Percentiles rank a stretch among this genome's conserved stretches.
Conservation (phyloP, 2,329 filamentous ascomycete genomes). For the Penicillium sclerotiorum region DNA sequence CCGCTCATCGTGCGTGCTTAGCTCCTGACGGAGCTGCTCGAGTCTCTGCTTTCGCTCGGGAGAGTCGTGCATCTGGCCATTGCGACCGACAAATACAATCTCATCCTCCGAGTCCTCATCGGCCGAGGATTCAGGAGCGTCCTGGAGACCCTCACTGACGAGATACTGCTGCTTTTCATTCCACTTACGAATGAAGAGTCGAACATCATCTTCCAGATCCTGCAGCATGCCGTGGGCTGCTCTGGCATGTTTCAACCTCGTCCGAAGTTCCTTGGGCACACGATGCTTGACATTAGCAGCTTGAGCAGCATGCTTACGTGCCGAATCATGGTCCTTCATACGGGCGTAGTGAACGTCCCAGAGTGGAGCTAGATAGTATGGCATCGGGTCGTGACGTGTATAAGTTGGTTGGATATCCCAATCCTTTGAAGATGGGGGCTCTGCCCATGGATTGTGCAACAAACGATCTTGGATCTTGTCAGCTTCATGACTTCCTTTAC, state of each 20-base stretch:
- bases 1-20: conserved; percentile 39
- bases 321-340: conserved; percentile 38
- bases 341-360: conserved; percentile 69
- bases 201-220: conserved; percentile 80
- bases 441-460: conserved; percentile 79
- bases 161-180: conserved; percentile 55
- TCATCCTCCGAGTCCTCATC: conserved; percentile 71
- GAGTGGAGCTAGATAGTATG: conserved; percentile 84
- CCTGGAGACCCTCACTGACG: conserved; percentile 48
- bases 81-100: conserved; percentile 83
- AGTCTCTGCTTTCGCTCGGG: conserved; percentile 56
- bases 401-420: conserved; percentile 83
- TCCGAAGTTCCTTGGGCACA: conserved; percentile 78
- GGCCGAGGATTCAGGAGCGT: conserved; percentile 41
- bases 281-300: conserved; percentile 41
- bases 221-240: conserved; percentile 79
- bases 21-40: conserved; percentile 46
- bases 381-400: conserved; percentile 70
- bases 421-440: conserved; percentile 79
- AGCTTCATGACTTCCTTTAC: conserved; percentile 17
- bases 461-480: conserved; percentile 68
- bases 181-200: conserved; percentile 70
- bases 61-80: conserved; percentile 65
- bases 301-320: conserved; percentile 43
- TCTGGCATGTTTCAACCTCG: conserved; percentile 76